phyloP scores from a whole-genome alignment of 2,329 filamentous ascomycete genomes.

The Akanthomyces uredinophilus region DNA sequence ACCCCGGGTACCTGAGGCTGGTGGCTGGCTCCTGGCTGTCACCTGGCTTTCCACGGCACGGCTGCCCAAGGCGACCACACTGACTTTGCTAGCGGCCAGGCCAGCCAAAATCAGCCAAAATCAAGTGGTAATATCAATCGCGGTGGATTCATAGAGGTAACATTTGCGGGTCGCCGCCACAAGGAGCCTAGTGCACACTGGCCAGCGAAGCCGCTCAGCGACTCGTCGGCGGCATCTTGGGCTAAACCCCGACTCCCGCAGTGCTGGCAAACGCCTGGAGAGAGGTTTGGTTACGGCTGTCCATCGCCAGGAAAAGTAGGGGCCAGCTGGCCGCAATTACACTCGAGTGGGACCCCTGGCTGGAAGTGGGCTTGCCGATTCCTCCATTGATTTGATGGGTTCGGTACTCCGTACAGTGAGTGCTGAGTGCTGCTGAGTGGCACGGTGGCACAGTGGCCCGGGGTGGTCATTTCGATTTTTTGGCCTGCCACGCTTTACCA shows the following conservation, averaged over 20 bases:
- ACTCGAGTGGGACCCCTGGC: neutral
- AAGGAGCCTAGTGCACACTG: too few species aligned
- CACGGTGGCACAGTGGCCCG: too few species aligned
- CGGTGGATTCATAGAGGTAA: too few species aligned
- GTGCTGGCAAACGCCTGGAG: neutral
- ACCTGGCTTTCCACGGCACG: too few species aligned
- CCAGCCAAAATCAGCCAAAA: neutral
- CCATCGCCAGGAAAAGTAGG: neutral
- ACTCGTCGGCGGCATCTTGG: neutral
- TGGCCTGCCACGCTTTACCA: too few species aligned
- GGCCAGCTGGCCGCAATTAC: conserved; percentile 2
- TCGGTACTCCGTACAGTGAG: neutral
- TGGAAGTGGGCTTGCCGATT: neutral
- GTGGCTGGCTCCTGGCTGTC: too few species aligned
- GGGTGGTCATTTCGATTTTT: too few species aligned
- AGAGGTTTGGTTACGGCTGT: neutral
- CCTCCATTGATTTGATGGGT: neutral
- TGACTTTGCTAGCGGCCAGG: neutral
- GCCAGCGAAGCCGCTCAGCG: neutral
- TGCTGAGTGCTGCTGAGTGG: too few species aligned
- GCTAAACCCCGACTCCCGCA: neutral
- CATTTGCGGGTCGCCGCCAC: too few species aligned
- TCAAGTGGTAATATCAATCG: too few species aligned
- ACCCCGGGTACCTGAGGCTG: neutral
- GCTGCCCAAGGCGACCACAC: neutral